Percentiles rank a stretch among this genome's conserved stretches.
These are phyloP conservation scores for Pelargonium myrrhifolium DNA, from an alignment of 441 rosid species.

Conservation along the genomic window DNA sequence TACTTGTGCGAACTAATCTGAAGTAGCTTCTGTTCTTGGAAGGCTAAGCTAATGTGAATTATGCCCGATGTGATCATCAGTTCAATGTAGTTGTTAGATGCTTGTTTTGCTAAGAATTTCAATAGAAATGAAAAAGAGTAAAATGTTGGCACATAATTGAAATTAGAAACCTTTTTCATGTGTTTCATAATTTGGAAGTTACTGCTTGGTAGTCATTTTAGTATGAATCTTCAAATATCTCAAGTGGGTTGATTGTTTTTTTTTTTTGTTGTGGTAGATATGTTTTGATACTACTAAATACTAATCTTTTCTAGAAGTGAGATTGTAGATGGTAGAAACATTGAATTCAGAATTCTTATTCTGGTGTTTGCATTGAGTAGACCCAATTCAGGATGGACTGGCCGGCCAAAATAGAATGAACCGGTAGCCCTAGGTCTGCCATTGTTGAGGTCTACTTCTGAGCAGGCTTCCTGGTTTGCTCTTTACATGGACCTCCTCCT, in stretches of 20 bases:
- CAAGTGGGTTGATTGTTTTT: not conserved
- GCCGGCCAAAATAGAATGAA: too few species aligned
- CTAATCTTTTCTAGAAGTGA: not conserved
- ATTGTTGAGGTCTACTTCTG: too few species aligned
- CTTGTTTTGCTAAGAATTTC: not conserved
- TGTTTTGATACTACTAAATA: not conserved
- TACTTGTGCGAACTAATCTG: conserved; percentile 15
- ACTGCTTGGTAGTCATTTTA: not conserved
- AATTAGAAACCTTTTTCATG: not conserved
- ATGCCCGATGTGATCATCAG: not conserved
- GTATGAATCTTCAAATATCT: not conserved
- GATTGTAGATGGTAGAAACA: not conserved
- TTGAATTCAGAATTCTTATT: not conserved
- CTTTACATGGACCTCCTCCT: too few species aligned
- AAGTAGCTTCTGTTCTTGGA: not conserved
- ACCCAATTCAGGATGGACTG: too few species aligned
- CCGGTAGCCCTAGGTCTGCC: too few species aligned
- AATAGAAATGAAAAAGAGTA: not conserved
- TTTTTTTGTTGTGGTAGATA: not conserved
- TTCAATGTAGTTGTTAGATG: not conserved
- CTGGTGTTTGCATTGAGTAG: too few species aligned
- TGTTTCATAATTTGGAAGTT: not conserved
- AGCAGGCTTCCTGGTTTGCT: too few species aligned
- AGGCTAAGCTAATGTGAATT: not conserved
- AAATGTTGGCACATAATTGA: not conserved